These are phyloP conservation scores for Myotisia sp. DNA, from an alignment of 2,329 filamentous ascomycete genomes.

Conservation along the genomic window DNA sequence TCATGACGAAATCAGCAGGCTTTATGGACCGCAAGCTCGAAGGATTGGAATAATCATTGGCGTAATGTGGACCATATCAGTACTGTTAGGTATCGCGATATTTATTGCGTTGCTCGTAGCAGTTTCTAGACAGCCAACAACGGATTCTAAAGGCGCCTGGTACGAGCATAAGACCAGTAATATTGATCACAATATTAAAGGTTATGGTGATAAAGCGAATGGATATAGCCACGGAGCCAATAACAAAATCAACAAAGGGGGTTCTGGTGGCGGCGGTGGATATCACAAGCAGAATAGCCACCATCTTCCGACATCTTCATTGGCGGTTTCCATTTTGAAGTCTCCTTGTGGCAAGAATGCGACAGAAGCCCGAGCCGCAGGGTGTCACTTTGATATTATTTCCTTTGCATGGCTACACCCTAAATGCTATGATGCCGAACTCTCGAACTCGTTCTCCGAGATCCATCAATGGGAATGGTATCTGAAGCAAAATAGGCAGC, in stretches of 20 bases:
- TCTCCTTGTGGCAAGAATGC: background rate
- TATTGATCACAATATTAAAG: background rate
- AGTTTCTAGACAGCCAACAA: background rate
- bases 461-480: background rate
- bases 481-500: background rate
- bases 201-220: background rate
- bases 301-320: background rate
- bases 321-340: background rate
- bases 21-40: background rate
- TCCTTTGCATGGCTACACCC: background rate
- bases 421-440: background rate
- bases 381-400: constrained; percentile 1
- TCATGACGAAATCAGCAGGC: background rate
- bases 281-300: background rate
- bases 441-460: background rate
- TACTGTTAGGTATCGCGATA: background rate
- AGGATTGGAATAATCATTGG: background rate
- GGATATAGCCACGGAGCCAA: no score
- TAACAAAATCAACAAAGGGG: background rate
- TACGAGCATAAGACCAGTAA: background rate
- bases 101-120: background rate
- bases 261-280: background rate
- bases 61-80: background rate
- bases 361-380: background rate
- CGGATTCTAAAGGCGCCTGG: background rate